A percentile compares a stretch with the other conserved stretches of the same genome.
phyloP scores from a whole-genome alignment of 225 moss, liverwort and hornwort species.

The Sphagnum tenellum region DNA sequence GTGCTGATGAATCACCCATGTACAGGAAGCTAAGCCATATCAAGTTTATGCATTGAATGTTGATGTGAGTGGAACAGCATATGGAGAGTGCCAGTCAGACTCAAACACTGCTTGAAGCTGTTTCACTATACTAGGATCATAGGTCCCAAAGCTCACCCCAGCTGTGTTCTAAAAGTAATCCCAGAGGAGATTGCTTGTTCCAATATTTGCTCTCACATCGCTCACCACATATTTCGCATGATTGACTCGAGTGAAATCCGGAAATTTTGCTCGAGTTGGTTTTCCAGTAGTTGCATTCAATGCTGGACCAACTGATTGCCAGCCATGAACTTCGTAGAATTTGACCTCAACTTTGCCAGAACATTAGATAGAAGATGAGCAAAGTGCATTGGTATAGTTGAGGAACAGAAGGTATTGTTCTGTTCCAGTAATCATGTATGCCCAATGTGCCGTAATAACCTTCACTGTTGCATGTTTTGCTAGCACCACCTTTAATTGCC shows the following conservation, averaged over 20 bases:
- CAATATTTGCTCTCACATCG: constrained; percentile 52
- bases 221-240: constrained; percentile 64
- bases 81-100: constrained; percentile 35
- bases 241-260: constrained; percentile 46
- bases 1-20: no score
- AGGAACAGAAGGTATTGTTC: constrained; percentile 32
- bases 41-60: no score
- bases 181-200: constrained; percentile 61
- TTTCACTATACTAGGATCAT: constrained; percentile 30
- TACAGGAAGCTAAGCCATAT: no score
- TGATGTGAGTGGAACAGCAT: constrained; percentile 15
- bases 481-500: constrained; percentile 33
- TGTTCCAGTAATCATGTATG: constrained; percentile 21
- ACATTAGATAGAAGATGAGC: constrained; percentile 43
- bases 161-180: constrained; percentile 58
- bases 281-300: constrained; percentile 16
- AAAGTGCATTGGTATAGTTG: constrained; percentile 33
- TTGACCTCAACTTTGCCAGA: constrained; percentile 42
- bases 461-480: constrained; percentile 53
- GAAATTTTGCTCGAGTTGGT: constrained; percentile 30
- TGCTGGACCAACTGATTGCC: constrained; percentile 38
- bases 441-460: constrained; percentile 47
- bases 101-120: constrained; percentile 56
- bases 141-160: constrained; percentile 54
- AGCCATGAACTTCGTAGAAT: constrained; percentile 43